phyloP scores from a whole-genome alignment of 805 yeast genomes.

The Candida berthetii region DNA sequence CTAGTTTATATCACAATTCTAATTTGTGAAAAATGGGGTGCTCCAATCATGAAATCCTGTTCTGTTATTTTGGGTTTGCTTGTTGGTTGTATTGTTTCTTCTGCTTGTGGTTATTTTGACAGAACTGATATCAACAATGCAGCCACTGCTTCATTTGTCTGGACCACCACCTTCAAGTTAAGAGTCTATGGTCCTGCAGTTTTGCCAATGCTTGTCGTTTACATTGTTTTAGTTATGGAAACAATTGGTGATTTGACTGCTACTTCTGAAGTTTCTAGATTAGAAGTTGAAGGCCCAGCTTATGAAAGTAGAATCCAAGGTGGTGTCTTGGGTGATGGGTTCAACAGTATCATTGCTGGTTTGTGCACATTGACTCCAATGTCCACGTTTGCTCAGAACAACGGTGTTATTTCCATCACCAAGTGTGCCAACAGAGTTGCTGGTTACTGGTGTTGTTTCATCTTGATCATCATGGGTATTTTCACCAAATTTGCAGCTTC shows the following conservation, averaged over 20 bases:
- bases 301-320: slow-evolving; percentile 90
- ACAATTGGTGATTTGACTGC: slow-evolving; percentile 94
- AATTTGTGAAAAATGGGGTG: slow-evolving; percentile 79
- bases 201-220: slow-evolving; percentile 78
- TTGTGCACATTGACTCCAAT: slow-evolving; percentile 80
- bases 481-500: slow-evolving; percentile 86
- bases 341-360: slow-evolving; percentile 72
- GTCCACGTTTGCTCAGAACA: slow-evolving; percentile 91
- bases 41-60: slow-evolving; percentile 92
- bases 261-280: slow-evolving; percentile 83
- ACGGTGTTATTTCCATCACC: slow-evolving; percentile 89
- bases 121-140: slow-evolving; percentile 54
- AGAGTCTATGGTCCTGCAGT: slow-evolving; percentile 80
- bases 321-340: slow-evolving; percentile 85
- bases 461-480: slow-evolving; percentile 79
- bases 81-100: slow-evolving; percentile 88
- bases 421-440: slow-evolving; percentile 82
- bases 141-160: slow-evolving; percentile 79
- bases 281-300: slow-evolving; percentile 72
- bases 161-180: slow-evolving; percentile 81
- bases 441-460: slow-evolving; percentile 77
- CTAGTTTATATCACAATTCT: slow-evolving; percentile 70
- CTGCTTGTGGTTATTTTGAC: slow-evolving; percentile 82
- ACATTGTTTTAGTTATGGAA: slow-evolving; percentile 79
- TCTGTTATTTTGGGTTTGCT: slow-evolving; percentile 83